These are phyloP conservation scores for Leptographium lundbergii DNA, from an alignment of 2,329 filamentous ascomycete genomes.

Conservation along the genomic window DNA sequence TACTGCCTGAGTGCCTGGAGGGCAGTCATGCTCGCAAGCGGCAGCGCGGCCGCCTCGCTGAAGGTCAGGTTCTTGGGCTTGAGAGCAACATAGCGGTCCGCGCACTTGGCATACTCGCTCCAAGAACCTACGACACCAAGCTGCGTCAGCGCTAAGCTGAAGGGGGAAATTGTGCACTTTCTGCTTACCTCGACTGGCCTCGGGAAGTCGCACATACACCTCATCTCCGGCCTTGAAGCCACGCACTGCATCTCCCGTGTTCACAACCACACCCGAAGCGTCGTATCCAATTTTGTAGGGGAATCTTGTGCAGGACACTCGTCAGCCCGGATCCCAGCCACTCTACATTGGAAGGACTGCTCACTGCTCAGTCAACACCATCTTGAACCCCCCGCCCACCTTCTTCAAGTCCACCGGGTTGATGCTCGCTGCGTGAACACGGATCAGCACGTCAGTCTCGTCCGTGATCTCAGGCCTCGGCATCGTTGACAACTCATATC, in stretches of 20 bases:
- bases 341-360: not conserved
- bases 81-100: not conserved
- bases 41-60: not conserved
- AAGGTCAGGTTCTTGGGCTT: not conserved
- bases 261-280: not conserved
- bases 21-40: not conserved
- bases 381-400: not conserved
- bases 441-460: not conserved
- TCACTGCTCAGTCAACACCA: not conserved
- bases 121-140: not conserved
- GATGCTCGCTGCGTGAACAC: not conserved
- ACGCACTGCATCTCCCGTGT: not conserved
- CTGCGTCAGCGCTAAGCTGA: not conserved
- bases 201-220: not conserved
- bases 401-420: not conserved
- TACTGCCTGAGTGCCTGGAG: not conserved
- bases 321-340: not conserved
- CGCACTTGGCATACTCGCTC: not conserved
- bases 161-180: not conserved
- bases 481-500: not conserved
- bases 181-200: not conserved
- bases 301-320: not conserved
- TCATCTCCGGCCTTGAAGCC: not conserved
- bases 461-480: not conserved
- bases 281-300: not conserved